Conservation (phyloP, 2,329 filamentous ascomycete species). For the Aureobasidium pullulans region DNA sequence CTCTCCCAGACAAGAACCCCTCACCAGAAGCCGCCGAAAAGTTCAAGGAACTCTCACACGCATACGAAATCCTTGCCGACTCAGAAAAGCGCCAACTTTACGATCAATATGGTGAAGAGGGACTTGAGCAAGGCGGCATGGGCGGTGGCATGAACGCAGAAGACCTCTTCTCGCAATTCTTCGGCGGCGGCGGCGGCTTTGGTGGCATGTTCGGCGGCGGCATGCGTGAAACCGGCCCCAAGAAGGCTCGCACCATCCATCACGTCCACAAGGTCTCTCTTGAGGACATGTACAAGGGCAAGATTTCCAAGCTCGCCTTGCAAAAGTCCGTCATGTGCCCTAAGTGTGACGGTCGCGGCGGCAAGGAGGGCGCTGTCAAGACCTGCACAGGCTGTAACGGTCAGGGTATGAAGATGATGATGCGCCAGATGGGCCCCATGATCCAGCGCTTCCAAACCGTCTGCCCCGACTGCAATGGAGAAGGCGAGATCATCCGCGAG, state of each 20-base stretch:
- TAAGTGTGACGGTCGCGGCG: slow-evolving; percentile 87
- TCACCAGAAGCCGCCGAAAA: slow-evolving; percentile 92
- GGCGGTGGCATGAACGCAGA: slow-evolving; percentile 82
- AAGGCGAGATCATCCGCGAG: slow-evolving; percentile 93
- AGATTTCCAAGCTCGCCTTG: slow-evolving; percentile 92
- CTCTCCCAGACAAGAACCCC: slow-evolving; percentile 76
- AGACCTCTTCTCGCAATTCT: slow-evolving; percentile 96
- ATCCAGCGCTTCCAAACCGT: slow-evolving; percentile 99
- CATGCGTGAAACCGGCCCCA: slow-evolving; percentile 73
- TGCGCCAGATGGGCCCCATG: slow-evolving; percentile 99
- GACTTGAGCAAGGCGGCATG: slow-evolving; percentile 76
- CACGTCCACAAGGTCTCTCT: slow-evolving; percentile 98
- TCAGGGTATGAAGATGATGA: slow-evolving; percentile 98
- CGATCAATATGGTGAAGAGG: slow-evolving; percentile 96
- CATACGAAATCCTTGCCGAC: slow-evolving; percentile 92
- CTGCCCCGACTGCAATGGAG: slow-evolving; percentile 95
- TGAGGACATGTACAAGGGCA: slow-evolving; percentile 96
- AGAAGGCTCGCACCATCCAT: slow-evolving; percentile 91
- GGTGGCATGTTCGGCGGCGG: slow-evolving; percentile 63
- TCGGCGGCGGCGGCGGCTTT: slow-evolving; percentile 65
- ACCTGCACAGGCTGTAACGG: slow-evolving; percentile 87
- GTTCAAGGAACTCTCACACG: slow-evolving; percentile 95
- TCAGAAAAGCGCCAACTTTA: slow-evolving; percentile 85
- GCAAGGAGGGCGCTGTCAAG: slow-evolving; percentile 96
- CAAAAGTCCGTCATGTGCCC: slow-evolving; percentile 97